A percentile compares a stretch with the other conserved stretches of the same genome.
Evolutionary conservation across 495 filamentous ascomycete genomes (phyloP).

Genomic region (Sporormia fimetaria): DNA sequence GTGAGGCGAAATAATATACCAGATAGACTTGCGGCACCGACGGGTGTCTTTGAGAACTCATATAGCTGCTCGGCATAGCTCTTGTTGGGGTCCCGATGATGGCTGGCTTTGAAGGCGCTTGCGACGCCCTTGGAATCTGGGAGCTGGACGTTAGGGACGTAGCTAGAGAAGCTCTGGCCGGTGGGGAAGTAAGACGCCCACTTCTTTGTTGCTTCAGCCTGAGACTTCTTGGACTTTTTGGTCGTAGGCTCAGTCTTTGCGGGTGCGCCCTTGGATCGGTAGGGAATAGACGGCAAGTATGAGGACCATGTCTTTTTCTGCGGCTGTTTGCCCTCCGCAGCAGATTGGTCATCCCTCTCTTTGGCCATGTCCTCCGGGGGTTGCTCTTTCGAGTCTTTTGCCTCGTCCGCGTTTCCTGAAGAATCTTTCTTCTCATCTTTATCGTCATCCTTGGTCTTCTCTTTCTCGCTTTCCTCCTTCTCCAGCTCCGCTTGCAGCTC

Average conservation of each 20-base stretch:
- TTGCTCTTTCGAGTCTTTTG: constrained; percentile 20
- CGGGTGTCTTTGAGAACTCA: constrained; percentile 35
- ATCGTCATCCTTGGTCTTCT: constrained; percentile 6
- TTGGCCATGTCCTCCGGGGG: constrained; percentile 10
- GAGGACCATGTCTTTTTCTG: constrained; percentile 21
- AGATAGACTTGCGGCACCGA: constrained; percentile 30
- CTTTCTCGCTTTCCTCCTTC: constrained; percentile 4
- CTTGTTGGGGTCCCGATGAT: constrained; percentile 32
- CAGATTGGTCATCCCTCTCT: constrained; percentile 7
- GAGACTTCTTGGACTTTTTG: constrained; percentile 20
- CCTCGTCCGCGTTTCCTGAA: not conserved
- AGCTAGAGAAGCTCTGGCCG: constrained; percentile 30
- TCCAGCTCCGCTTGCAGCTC: constrained; percentile 14
- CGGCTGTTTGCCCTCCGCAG: constrained; percentile 6
- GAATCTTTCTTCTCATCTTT: not conserved
- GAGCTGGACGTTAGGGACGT: constrained; percentile 25
- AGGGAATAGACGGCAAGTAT: constrained; percentile 25
- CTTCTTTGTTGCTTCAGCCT: constrained; percentile 25
- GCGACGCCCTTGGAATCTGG: constrained; percentile 25
- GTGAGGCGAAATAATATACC: constrained; percentile 16
- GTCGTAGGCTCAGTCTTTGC: not conserved
- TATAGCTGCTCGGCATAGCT: constrained; percentile 33
- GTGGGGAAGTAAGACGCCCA: constrained; percentile 33
- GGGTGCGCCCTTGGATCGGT: constrained; percentile 8
- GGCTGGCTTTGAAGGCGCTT: constrained; percentile 26